A percentile compares a stretch with the other conserved stretches of the same genome.
These are phyloP conservation scores for Parafenestella ontariensis DNA, from an alignment of 2,329 filamentous ascomycete genomes.

Conservation along the genomic window DNA sequence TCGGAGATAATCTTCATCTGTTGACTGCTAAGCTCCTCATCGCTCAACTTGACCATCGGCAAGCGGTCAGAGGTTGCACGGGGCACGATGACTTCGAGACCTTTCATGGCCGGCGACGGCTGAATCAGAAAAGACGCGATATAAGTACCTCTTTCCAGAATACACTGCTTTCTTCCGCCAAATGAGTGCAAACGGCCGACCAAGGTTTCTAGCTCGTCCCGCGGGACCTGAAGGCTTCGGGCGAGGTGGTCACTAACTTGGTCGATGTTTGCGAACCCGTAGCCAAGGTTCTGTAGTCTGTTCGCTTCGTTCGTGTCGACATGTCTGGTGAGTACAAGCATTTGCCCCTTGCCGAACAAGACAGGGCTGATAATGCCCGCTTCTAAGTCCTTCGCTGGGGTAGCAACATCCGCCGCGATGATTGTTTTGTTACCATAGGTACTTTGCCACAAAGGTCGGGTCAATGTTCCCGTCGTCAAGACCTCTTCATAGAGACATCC, in stretches of 20 bases:
- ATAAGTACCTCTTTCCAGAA: constrained; percentile 57
- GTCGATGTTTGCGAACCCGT: constrained; percentile 69
- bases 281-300: constrained; percentile 73
- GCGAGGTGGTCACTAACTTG: constrained; percentile 73
- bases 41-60: constrained; percentile 53
- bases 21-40: constrained; percentile 33
- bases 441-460: constrained; percentile 62
- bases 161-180: constrained; percentile 38
- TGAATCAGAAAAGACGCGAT: constrained; percentile 51
- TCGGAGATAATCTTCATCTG: constrained; percentile 30
- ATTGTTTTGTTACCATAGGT: constrained; percentile 28
- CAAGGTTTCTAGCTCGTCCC: constrained; percentile 65
- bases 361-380: constrained; percentile 41
- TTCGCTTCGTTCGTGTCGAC: constrained; percentile 66
- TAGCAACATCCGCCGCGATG: constrained; percentile 31
- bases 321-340: constrained; percentile 79
- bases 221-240: constrained; percentile 75
- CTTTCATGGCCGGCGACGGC: constrained; percentile 48
- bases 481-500: constrained; percentile 80
- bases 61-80: constrained; percentile 50
- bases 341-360: constrained; percentile 72
- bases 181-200: constrained; percentile 71
- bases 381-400: constrained; percentile 48
- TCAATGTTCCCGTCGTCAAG: constrained; percentile 69
- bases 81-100: constrained; percentile 55